Evolutionary conservation across 176 grass and related monocot genomes (phyloP).

Genomic region (Aegilops umbellulata): DNA sequence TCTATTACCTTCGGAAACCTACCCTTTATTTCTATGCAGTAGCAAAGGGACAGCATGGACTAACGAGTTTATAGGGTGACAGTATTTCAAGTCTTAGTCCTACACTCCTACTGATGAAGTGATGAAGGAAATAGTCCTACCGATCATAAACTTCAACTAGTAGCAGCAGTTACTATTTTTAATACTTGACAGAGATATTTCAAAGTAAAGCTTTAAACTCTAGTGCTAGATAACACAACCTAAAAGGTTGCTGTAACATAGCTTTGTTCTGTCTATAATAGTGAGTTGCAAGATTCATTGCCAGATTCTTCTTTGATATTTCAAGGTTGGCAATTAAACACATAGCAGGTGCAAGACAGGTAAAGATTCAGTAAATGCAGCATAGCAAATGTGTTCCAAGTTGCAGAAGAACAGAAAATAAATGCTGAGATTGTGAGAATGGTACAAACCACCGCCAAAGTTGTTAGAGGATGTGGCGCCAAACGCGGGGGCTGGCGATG

Average conservation of each 20-base stretch:
- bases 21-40: background rate
- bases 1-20: background rate
- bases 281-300: background rate
- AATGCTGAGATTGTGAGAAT: background rate
- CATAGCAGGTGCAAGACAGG: background rate
- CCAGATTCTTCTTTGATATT: background rate
- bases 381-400: background rate
- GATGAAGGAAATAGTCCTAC: background rate
- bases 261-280: background rate
- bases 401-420: background rate
- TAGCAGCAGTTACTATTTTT: background rate
- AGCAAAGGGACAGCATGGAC: background rate
- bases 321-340: background rate
- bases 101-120: background rate
- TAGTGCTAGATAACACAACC: background rate
- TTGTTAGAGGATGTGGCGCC: conserved; percentile 48
- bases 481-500: conserved; percentile 40
- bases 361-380: background rate
- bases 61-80: background rate
- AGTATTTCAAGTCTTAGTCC: background rate
- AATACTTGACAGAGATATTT: conserved; percentile 4
- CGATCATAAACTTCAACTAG: conserved; percentile 3
- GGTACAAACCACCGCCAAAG: conserved; percentile 47
- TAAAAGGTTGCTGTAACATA: background rate
- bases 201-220: background rate